Base-by-base conservation (phyloP, 179 eudicot genomes). In the Drosera spatulata region DNA sequence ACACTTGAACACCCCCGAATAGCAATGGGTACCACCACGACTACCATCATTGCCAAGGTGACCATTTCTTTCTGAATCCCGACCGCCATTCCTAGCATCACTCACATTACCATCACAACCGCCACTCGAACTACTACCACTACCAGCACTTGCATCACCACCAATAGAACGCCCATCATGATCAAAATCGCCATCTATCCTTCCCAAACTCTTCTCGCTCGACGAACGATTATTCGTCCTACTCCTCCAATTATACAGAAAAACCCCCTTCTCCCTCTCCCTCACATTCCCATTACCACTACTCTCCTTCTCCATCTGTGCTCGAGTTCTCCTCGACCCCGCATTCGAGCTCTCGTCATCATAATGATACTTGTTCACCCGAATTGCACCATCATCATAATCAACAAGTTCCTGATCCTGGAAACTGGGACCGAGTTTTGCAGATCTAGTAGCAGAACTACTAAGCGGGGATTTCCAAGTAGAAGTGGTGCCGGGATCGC, bases 401-500 rank as follows among this genome's bases (percentile, higher is more conserved):
- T 43, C 45, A 43, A 4, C 45, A 7, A 7, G 8, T 7, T 43
- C 6, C 6, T 43, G 45, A 4, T 4, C 5, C 45, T 62, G 55
- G 55, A 58, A 56, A 70, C 58, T 53, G 44, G 69, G 69, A 38
- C 69, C 63, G 11, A 69, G 63, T 48, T 53, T 62, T 59, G 61
- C 73, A 71, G 96, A 91, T 84, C 95, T 82, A 62, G 85, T 71
- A 15, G 88, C 80, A 22, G 33, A 22, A 22, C 33, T 22, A 61
- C 66, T 81, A 51, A 85, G 73, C 11, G 95, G 96, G 14, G 97
- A 85, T 73, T 85, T 81, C 96, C 96, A 83, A 12, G 97, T 71
- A 7, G 99, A 86, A 59, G 86, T 79, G 40, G 99, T 89, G 12
- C 96, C 99, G 41, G 99, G 99, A 74, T 93, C 99, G 59, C 86